A percentile compares a stretch with the other conserved stretches of the same genome.
phyloP scores from a whole-genome alignment of 2,329 filamentous ascomycete genomes.

The Ceratocystis cacaofunesta region DNA sequence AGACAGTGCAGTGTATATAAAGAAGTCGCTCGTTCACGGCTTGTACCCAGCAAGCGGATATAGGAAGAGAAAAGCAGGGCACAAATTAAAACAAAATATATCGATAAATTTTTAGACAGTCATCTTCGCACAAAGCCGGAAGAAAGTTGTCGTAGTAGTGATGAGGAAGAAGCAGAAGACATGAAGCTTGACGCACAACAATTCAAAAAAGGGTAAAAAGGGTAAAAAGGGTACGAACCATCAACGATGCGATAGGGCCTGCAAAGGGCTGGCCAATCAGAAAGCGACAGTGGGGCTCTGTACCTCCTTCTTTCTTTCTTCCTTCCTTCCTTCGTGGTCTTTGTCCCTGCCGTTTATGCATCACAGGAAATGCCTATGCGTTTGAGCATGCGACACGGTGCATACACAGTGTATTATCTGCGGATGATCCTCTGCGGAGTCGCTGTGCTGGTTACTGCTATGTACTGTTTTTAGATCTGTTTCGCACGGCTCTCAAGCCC shows the following conservation, averaged over 20 bases:
- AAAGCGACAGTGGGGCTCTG: background rate
- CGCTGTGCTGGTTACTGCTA: background rate
- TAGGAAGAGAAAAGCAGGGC: background rate
- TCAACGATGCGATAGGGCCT: background rate
- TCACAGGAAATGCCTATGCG: background rate
- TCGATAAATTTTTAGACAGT: too few relatives aligned
- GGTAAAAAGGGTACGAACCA: background rate
- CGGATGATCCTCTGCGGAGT: too few relatives aligned
- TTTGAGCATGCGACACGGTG: background rate
- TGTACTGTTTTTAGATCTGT: background rate
- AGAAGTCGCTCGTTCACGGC: background rate
- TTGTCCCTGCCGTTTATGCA: background rate
- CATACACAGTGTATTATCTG: background rate
- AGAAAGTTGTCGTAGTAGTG: background rate
- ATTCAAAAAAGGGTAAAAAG: background rate
- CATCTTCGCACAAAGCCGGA: background rate
- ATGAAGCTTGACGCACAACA: background rate
- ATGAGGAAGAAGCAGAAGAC: background rate
- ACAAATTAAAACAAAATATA: too few relatives aligned
- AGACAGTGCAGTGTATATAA: background rate
- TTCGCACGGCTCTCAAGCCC: background rate
- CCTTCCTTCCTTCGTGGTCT: constrained; percentile 7
- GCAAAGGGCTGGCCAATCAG: background rate
- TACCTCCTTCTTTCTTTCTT: constrained; percentile 1
- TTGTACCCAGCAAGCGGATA: background rate